Conservation (phyloP, 345 rosid genomes). For the Kernera saxatilis region DNA sequence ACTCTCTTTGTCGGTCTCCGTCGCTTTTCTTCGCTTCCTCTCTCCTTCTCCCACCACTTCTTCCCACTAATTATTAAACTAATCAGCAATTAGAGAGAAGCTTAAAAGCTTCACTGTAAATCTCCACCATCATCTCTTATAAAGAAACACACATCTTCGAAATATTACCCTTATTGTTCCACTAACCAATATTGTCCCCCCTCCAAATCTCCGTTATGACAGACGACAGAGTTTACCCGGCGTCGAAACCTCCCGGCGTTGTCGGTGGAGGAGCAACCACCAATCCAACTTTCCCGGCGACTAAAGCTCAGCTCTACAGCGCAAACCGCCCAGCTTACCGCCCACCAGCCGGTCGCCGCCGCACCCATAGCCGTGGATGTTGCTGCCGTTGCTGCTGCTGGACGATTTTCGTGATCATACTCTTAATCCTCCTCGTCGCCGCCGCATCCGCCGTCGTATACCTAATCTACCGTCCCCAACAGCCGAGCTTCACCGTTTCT, state of each 20-base stretch:
- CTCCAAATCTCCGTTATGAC: conserved; percentile 35
- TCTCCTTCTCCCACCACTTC: conserved; percentile 5
- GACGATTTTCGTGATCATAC: conserved; percentile 42
- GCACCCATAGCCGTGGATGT: conserved; percentile 40
- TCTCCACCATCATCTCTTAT: background rate
- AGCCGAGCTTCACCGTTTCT: conserved; percentile 60
- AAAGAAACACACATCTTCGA: background rate
- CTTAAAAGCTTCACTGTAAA: conserved; percentile 10
- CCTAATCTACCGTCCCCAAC: conserved; percentile 74
- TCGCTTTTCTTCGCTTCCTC: conserved; percentile 3
- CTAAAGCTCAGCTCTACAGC: conserved; percentile 65
- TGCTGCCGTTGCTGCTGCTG: conserved; percentile 61
- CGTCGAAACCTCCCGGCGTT: conserved; percentile 44
- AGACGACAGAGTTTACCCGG: conserved; percentile 57
- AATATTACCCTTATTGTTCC: conserved; percentile 1
- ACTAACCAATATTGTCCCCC: background rate
- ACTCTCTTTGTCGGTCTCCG: conserved; percentile 23
- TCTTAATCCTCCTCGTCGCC: conserved; percentile 45
- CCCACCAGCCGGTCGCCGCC: conserved; percentile 50
- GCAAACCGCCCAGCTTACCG: conserved; percentile 74
- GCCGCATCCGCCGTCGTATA: conserved; percentile 52
- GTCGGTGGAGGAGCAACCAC: conserved; percentile 15
- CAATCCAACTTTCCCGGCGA: conserved; percentile 54
- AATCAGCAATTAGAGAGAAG: background rate
- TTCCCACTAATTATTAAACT: background rate